Percentiles rank a stretch among this genome's conserved stretches.
phyloP scores from a whole-genome alignment of 768 basidiomycete genomes.

The Tubosaeta brunneosetosa region DNA sequence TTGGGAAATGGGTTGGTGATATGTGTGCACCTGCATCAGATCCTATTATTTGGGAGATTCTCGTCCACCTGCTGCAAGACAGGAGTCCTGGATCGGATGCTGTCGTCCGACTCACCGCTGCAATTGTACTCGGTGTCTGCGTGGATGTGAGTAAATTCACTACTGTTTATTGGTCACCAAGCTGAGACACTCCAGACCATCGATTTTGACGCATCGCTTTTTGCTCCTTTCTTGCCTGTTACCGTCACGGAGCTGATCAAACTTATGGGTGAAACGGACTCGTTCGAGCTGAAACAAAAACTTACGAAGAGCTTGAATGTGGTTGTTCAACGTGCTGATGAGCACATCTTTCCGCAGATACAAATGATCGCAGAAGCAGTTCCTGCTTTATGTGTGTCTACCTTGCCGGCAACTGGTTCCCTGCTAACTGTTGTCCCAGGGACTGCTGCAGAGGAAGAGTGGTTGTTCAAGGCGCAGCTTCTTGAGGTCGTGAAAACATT shows the following conservation, averaged over 20 bases:
- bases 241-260: conserved; percentile 62
- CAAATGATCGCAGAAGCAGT: conserved; percentile 58
- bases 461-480: conserved; percentile 66
- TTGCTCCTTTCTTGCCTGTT: conserved; percentile 63
- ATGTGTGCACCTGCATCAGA: conserved; percentile 56
- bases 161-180: not conserved
- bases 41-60: conserved; percentile 70
- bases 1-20: conserved; percentile 85
- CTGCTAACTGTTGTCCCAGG: conserved; percentile 40
- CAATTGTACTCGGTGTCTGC: conserved; percentile 73
- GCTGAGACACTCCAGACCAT: conserved; percentile 43
- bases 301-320: conserved; percentile 66
- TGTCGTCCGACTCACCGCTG: conserved; percentile 85
- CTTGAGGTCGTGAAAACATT: conserved; percentile 67
- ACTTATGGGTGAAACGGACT: conserved; percentile 68
- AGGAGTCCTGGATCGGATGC: conserved; percentile 67
- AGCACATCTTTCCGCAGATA: conserved; percentile 66
- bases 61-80: conserved; percentile 71
- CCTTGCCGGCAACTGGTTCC: not conserved
- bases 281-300: conserved; percentile 71
- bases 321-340: conserved; percentile 51
- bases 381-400: conserved; percentile 62
- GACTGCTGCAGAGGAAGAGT: conserved; percentile 62
- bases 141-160: conserved; percentile 63
- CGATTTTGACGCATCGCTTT: conserved; percentile 56